These are phyloP conservation scores for Quercus alba DNA, from an alignment of 306 rosid genomes.

Conservation along the genomic window DNA sequence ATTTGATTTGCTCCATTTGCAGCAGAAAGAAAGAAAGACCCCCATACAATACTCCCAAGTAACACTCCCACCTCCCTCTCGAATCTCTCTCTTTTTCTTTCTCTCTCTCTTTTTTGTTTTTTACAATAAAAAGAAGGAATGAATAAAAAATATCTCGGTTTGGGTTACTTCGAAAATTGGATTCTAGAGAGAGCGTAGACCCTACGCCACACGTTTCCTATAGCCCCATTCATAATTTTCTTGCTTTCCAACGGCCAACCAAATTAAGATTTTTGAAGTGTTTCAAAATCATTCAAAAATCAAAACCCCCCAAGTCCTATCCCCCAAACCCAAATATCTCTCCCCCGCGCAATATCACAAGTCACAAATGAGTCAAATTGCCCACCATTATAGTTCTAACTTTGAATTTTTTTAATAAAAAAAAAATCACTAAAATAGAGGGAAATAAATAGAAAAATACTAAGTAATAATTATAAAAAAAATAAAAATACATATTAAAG, in stretches of 20 bases:
- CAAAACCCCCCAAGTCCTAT: not conserved
- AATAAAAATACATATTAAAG: not conserved
- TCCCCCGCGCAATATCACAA: not conserved
- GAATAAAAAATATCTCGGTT: no score
- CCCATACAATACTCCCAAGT: no score
- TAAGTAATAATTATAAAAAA: not conserved
- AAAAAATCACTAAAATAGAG: not conserved
- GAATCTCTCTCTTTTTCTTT: no score
- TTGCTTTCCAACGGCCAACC: conserved; percentile 48
- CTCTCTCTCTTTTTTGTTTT: no score
- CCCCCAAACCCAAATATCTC: not conserved
- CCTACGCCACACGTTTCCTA: conserved; percentile 21
- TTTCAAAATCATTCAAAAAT: conserved; percentile 23
- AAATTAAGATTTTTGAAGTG: conserved; percentile 2
- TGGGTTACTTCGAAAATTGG: not conserved
- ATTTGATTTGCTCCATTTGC: no score
- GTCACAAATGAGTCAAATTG: not conserved
- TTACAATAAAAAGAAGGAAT: no score
- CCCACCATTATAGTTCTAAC: no score
- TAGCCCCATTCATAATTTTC: conserved; percentile 22
- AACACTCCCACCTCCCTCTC: no score
- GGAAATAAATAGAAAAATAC: not conserved
- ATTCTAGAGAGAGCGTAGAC: not conserved
- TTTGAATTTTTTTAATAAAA: not conserved
- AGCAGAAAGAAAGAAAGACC: no score